Evolutionary conservation across 2,329 filamentous ascomycete species (phyloP).

Genomic region (Epichloe sibirici): DNA sequence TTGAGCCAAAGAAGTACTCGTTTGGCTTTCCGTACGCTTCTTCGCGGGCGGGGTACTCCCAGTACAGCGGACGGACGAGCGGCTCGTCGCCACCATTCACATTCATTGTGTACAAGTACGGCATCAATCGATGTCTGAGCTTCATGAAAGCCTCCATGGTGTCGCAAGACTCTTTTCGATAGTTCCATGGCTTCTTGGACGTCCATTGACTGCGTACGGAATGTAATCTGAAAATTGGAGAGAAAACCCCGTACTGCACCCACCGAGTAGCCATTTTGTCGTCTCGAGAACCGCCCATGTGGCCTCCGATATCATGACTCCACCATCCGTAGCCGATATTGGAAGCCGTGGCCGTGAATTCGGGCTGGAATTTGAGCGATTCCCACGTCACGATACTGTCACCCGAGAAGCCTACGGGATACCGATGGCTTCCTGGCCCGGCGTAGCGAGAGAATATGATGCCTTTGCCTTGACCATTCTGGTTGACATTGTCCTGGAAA

Average conservation of each 20-base stretch:
- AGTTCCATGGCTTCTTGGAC: constrained; percentile 48
- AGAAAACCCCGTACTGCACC: constrained; percentile 49
- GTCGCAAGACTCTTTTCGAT: constrained; percentile 25
- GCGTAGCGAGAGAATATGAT: constrained; percentile 51
- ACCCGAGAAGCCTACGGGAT: constrained; percentile 53
- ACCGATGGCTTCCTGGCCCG: constrained; percentile 49
- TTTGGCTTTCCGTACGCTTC: constrained; percentile 44
- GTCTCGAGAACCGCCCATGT: constrained; percentile 41
- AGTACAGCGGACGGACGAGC: constrained; percentile 49
- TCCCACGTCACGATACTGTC: constrained; percentile 48
- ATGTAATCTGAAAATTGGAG: constrained; percentile 47
- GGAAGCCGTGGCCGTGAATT: constrained; percentile 52
- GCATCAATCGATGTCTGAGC: constrained; percentile 44
- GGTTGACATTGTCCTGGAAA: constrained; percentile 37
- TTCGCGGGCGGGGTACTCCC: constrained; percentile 37
- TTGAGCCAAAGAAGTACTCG: constrained; percentile 45
- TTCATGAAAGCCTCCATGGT: constrained; percentile 38
- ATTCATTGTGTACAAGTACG: constrained; percentile 48
- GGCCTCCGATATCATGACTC: constrained; percentile 57
- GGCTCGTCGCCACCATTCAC: constrained; percentile 33
- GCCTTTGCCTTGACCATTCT: constrained; percentile 22
- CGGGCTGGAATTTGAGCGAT: constrained; percentile 50
- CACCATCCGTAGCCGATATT: constrained; percentile 60
- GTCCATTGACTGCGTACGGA: constrained; percentile 45
- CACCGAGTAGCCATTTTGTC: constrained; percentile 49